A percentile compares a stretch with the other conserved stretches of the same genome.
Conservation (phyloP, 2,329 filamentous ascomycete genomes). For the Alternaria sp. region DNA sequence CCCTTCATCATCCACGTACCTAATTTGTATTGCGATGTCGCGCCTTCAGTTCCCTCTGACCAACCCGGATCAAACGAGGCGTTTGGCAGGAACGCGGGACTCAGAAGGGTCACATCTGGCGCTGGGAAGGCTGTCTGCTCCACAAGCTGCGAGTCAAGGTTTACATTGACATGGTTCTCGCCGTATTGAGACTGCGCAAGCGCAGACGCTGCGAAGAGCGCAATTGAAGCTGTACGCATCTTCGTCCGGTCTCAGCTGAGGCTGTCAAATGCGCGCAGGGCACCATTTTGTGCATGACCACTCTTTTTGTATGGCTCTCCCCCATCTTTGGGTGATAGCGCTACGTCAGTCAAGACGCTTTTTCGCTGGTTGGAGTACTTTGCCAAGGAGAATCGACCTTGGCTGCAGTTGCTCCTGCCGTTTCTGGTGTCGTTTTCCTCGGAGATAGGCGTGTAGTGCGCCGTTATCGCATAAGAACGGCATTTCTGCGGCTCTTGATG, state of each 20-base stretch:
- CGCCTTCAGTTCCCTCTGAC: constrained; percentile 39
- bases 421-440: constrained; percentile 8
- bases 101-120: constrained; percentile 38
- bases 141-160: constrained; percentile 39
- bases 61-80: constrained; percentile 38
- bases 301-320: neutral
- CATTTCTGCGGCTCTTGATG: neutral
- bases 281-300: neutral
- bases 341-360: constrained; percentile 30
- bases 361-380: constrained; percentile 20
- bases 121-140: constrained; percentile 44
- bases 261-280: neutral
- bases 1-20: constrained; percentile 8
- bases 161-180: constrained; percentile 36
- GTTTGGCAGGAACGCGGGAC: constrained; percentile 40
- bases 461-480: constrained; percentile 3
- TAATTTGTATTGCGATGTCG: constrained; percentile 35
- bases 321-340: constrained; percentile 12
- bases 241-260: neutral
- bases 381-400: constrained; percentile 24
- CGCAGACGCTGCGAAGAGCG: constrained; percentile 19
- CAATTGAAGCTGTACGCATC: neutral
- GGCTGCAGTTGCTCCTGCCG: constrained; percentile 23
- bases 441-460: neutral
- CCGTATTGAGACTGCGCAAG: constrained; percentile 39